Conservation (phyloP, 495 filamentous ascomycete species). For the Hyaloscypha bicolor region DNA sequence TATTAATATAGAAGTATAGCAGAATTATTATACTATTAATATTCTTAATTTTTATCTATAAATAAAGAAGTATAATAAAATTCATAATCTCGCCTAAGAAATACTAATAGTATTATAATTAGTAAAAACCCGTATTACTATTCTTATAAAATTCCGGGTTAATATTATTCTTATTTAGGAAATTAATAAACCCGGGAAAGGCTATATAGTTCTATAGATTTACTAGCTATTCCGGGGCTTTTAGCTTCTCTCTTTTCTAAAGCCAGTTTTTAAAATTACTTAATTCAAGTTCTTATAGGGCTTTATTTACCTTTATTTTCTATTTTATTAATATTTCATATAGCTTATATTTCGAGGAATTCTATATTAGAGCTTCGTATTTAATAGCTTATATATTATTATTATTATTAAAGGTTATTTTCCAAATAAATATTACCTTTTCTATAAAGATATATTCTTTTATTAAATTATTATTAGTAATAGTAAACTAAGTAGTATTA, state of each 20-base stretch:
- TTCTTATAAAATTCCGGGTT: slow-evolving; percentile 22
- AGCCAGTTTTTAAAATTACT: slow-evolving; percentile 36
- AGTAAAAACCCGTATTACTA: slow-evolving; percentile 21
- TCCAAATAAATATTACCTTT: slow-evolving; percentile 30
- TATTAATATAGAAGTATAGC: slow-evolving; percentile 37
- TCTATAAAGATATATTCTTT: slow-evolving; percentile 39
- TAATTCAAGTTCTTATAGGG: slow-evolving; percentile 29
- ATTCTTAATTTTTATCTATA: slow-evolving; percentile 35
- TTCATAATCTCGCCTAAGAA: slow-evolving; percentile 40
- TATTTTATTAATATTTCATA: slow-evolving; percentile 31
- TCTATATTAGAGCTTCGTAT: slow-evolving; percentile 5
- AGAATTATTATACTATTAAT: slow-evolving; percentile 29
- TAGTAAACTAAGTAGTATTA: slow-evolving; percentile 38
- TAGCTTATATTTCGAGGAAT: slow-evolving; percentile 27
- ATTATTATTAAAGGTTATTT: slow-evolving; percentile 21
- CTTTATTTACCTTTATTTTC: slow-evolving; percentile 32
- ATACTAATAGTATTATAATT: slow-evolving; percentile 35
- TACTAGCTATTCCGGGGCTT: slow-evolving; percentile 20
- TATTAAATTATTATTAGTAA: slow-evolving; percentile 39
- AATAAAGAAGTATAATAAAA: slow-evolving; percentile 27
- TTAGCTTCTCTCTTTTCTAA: slow-evolving; percentile 33
- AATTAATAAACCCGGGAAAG: slow-evolving; percentile 36
- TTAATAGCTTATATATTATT: slow-evolving; percentile 24
- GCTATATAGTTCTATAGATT: slow-evolving; percentile 30
- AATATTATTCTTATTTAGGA: slow-evolving; percentile 32